phyloP scores from a whole-genome alignment of 495 filamentous ascomycete genomes.

The Peziza echinospora region DNA sequence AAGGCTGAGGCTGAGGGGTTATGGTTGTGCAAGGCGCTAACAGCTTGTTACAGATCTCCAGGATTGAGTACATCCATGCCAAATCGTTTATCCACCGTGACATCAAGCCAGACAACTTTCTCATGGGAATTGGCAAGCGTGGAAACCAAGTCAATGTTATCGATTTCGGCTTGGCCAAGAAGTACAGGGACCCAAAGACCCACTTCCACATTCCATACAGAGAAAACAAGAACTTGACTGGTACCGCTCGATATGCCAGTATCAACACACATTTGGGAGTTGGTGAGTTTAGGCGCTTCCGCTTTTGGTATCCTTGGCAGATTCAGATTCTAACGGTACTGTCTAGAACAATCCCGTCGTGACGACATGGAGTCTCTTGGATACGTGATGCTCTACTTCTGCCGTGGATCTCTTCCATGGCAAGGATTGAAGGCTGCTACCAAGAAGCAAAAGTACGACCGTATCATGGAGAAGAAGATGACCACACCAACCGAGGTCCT shows the following conservation, averaged over 20 bases:
- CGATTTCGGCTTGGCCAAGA: slow-evolving; percentile 98
- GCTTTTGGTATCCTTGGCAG: neutral
- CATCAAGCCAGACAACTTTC: slow-evolving; percentile 99
- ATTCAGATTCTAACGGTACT: no score
- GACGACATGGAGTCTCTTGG: slow-evolving; percentile 99
- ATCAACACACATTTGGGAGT: slow-evolving; percentile 99
- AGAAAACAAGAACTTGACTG: slow-evolving; percentile 99
- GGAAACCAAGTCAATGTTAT: slow-evolving; percentile 99
- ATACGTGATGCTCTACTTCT: slow-evolving; percentile 99
- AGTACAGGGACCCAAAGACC: slow-evolving; percentile 98
- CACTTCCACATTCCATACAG: slow-evolving; percentile 99
- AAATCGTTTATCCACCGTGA: slow-evolving; percentile 99
- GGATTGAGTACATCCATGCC: slow-evolving; percentile 99
- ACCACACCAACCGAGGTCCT: slow-evolving; percentile 97
- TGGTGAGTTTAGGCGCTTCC: slow-evolving; percentile 34
- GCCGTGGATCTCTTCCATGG: slow-evolving; percentile 96
- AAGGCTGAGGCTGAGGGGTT: neutral
- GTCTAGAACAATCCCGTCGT: slow-evolving; percentile 86
- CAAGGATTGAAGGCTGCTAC: slow-evolving; percentile 98
- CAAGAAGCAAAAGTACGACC: slow-evolving; percentile 99
- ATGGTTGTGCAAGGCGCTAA: no score
- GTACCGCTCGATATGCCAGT: slow-evolving; percentile 94
- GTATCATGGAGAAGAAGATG: slow-evolving; percentile 99
- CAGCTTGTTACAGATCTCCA: no score
- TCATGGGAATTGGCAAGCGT: slow-evolving; percentile 99